Evolutionary conservation across 1,284 basidiomycete genomes (phyloP).

Genomic region (Ceratobasidium sp.): DNA sequence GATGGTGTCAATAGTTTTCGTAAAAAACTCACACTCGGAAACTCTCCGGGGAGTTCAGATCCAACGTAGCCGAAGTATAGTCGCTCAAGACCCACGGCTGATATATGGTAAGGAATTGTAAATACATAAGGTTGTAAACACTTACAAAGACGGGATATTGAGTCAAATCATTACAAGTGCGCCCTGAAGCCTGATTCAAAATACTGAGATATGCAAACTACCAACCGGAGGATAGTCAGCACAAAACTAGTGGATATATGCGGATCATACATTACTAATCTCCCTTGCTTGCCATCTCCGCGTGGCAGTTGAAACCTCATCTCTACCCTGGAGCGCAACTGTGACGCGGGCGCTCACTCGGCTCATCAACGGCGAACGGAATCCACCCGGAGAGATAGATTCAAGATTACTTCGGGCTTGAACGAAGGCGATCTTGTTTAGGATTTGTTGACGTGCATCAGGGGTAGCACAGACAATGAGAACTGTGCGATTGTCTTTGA

Average conservation of each 20-base stretch:
- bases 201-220: constrained; percentile 89
- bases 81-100: constrained; percentile 89
- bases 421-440: constrained; percentile 58
- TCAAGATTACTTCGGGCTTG: constrained; percentile 40
- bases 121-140: constrained; percentile 45
- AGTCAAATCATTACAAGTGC: constrained; percentile 93
- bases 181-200: constrained; percentile 87
- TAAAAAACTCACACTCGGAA: constrained; percentile 76
- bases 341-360: constrained; percentile 61
- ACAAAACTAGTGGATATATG: constrained; percentile 20
- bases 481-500: constrained; percentile 86
- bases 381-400: constrained; percentile 48
- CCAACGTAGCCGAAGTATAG: constrained; percentile 79
- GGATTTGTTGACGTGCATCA: constrained; percentile 69
- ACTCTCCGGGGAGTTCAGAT: constrained; percentile 70
- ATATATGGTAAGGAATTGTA: constrained; percentile 13
- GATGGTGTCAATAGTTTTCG: background rate
- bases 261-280: constrained; percentile 80
- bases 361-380: constrained; percentile 67
- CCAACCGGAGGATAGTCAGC: constrained; percentile 38
- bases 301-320: constrained; percentile 75
- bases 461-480: constrained; percentile 81
- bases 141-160: constrained; percentile 94
- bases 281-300: constrained; percentile 86
- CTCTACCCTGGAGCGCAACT: constrained; percentile 57